phyloP scores from a whole-genome alignment of 371 early-diverging fungal species.

The Apophysomyces trapeziformis region DNA sequence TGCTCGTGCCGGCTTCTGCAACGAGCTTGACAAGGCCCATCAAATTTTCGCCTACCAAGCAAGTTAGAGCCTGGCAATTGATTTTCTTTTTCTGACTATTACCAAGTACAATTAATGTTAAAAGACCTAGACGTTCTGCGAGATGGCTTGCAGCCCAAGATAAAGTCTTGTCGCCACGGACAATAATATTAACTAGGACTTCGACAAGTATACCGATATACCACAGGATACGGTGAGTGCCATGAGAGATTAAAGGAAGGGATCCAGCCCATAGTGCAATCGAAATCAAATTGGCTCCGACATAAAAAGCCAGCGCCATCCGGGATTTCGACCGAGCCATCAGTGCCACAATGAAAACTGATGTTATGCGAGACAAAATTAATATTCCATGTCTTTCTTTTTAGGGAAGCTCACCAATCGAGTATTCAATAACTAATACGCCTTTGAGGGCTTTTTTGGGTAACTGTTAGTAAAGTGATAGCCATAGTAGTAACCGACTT shows the following conservation, averaged over 20 bases:
- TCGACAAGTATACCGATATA: constrained; percentile 53
- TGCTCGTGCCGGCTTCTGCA: constrained; percentile 35
- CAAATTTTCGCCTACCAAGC: constrained; percentile 42
- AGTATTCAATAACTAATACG: constrained; percentile 57
- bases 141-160: constrained; percentile 68
- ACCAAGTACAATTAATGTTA: constrained; percentile 61
- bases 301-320: constrained; percentile 42
- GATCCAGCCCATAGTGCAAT: constrained; percentile 60
- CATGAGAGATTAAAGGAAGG: constrained; percentile 38
- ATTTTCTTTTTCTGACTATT: constrained; percentile 14
- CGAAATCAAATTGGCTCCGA: constrained; percentile 54
- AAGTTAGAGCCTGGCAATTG: background rate
- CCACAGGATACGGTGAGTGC: constrained; percentile 58
- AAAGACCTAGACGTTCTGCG: constrained; percentile 60
- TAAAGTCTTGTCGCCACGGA: constrained; percentile 51
- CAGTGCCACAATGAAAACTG: constrained; percentile 47
- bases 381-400: background rate
- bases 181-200: constrained; percentile 51
- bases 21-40: constrained; percentile 51
- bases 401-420: constrained; percentile 44
- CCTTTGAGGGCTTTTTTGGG: constrained; percentile 42
- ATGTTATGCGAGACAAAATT: background rate
- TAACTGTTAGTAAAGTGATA: background rate
- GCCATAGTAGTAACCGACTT: too few relatives aligned
- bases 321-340: constrained; percentile 51